These are phyloP conservation scores for Chlorella sp. DNA, from an alignment of 139 green algal genomes.

Conservation along the genomic window DNA sequence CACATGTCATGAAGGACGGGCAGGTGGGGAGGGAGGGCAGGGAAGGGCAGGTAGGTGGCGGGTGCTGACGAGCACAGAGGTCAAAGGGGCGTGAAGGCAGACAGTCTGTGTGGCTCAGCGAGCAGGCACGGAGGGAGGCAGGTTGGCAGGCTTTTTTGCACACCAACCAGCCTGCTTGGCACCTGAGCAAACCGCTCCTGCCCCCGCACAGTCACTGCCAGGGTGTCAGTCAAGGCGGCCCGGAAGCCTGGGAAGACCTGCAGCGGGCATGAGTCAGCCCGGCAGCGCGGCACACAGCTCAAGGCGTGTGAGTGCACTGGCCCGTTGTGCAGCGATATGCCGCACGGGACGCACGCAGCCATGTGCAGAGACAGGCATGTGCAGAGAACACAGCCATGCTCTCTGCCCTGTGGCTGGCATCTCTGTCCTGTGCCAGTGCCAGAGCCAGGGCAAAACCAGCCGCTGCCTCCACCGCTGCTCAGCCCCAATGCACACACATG, in stretches of 20 bases:
- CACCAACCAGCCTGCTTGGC: not conserved
- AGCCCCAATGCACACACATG: not conserved
- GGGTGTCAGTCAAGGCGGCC: not conserved
- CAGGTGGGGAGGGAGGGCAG: not conserved
- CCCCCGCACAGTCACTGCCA: conserved; percentile 21
- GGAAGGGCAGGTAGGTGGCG: not conserved
- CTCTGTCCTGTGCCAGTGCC: too few species aligned
- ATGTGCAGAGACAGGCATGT: too few species aligned
- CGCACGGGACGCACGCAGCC: too few species aligned
- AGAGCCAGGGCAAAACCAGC: too few species aligned
- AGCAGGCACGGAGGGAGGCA: not conserved
- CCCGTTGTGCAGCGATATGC: too few species aligned
- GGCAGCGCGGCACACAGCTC: not conserved
- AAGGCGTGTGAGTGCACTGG: too few species aligned
- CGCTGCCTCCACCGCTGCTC: too few species aligned
- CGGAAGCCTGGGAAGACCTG: conserved; percentile 32
- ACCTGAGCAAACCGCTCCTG: conserved; percentile 34
- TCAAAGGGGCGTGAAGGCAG: too few species aligned
- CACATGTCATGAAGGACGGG: not conserved
- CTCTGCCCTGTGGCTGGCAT: not conserved
- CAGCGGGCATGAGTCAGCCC: not conserved
- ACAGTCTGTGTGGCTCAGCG: too few species aligned
- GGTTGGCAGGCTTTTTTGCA: not conserved
- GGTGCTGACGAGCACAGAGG: not conserved
- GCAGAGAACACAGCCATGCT: too few species aligned